phyloP scores from a whole-genome alignment of 164 flowering plant species.

The Aristolochia fimbriata region DNA sequence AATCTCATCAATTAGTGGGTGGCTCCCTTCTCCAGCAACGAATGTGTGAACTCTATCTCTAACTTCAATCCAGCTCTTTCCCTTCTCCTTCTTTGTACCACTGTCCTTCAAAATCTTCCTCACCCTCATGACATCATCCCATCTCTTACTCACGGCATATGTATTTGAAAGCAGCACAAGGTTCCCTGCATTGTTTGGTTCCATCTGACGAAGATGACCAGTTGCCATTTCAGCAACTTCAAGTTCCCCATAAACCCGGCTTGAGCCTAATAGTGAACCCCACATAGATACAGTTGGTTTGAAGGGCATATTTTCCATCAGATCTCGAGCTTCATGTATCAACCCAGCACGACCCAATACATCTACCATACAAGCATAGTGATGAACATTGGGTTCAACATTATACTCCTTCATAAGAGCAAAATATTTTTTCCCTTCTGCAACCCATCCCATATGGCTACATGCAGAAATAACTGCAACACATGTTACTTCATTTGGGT shows the following conservation, averaged over 20 bases:
- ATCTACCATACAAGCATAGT: slow-evolving; percentile 86
- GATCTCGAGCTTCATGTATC: slow-evolving; percentile 40
- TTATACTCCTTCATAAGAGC: slow-evolving; percentile 38
- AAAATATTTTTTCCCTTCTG: slow-evolving; percentile 45
- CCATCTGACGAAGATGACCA: slow-evolving; percentile 46
- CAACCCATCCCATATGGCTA: slow-evolving; percentile 58
- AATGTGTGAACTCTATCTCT: slow-evolving; percentile 59
- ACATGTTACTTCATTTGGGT: slow-evolving; percentile 63
- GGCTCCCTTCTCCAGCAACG: slow-evolving; percentile 55
- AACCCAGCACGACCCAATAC: slow-evolving; percentile 63
- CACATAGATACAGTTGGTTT: slow-evolving; percentile 67
- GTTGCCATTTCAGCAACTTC: slow-evolving; percentile 72
- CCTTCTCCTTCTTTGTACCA: slow-evolving; percentile 55
- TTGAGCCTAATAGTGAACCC: slow-evolving; percentile 75
- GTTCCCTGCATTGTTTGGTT: slow-evolving; percentile 69
- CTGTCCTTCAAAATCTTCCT: slow-evolving; percentile 60
- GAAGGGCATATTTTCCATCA: slow-evolving; percentile 56
- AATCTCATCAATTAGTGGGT: slow-evolving; percentile 47
- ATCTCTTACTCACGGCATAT: slow-evolving; percentile 57
- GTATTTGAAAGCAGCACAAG: slow-evolving; percentile 63
- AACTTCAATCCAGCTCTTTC: slow-evolving; percentile 78
- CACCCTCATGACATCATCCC: slow-evolving; percentile 54
- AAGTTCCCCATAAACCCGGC: slow-evolving; percentile 50
- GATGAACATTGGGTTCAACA: slow-evolving; percentile 41
- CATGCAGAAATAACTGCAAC: slow-evolving; percentile 69